phyloP scores from a whole-genome alignment of 2,329 filamentous ascomycete species.

The Exophiala viscosa region DNA sequence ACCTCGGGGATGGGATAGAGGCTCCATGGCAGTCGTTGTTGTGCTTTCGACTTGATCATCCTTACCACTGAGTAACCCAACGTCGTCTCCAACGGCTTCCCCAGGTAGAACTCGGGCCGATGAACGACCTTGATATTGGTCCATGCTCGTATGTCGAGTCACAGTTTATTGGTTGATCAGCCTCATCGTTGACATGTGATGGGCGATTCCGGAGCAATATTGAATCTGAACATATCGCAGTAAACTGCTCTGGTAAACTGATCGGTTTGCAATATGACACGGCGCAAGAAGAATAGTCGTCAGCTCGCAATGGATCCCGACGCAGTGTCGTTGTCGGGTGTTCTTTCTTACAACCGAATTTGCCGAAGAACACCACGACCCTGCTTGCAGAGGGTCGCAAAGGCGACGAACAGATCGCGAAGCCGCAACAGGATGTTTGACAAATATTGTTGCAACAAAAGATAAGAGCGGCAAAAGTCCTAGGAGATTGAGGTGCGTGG shows the following conservation, averaged over 20 bases:
- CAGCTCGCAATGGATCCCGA: background rate
- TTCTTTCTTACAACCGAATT: no score
- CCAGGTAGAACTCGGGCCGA: background rate
- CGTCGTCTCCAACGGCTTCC: slow-evolving; percentile 7
- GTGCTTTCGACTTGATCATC: slow-evolving; percentile 1
- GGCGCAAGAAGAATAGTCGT: no score
- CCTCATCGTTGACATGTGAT: background rate
- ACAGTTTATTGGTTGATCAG: background rate
- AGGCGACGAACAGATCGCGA: no score
- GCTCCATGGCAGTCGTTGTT: slow-evolving; percentile 11
- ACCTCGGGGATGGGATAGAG: slow-evolving; percentile 12
- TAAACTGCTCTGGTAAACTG: no score
- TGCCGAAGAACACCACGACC: no score
- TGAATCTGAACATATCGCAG: background rate
- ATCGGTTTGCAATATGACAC: no score
- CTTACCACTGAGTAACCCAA: slow-evolving; percentile 10
- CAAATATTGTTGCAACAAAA: background rate
- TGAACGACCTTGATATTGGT: slow-evolving; percentile 1
- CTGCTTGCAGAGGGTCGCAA: no score
- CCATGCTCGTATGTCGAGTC: background rate
- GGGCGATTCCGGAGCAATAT: background rate
- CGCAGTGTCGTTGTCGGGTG: no score
- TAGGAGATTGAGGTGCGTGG: slow-evolving; percentile 4
- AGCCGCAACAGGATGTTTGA: no score
- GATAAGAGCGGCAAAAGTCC: background rate